A percentile compares a stretch with the other conserved stretches of the same genome.
Evolutionary conservation across 2,329 filamentous ascomycete genomes (phyloP).

Genomic region (Aspergillus sergii): DNA sequence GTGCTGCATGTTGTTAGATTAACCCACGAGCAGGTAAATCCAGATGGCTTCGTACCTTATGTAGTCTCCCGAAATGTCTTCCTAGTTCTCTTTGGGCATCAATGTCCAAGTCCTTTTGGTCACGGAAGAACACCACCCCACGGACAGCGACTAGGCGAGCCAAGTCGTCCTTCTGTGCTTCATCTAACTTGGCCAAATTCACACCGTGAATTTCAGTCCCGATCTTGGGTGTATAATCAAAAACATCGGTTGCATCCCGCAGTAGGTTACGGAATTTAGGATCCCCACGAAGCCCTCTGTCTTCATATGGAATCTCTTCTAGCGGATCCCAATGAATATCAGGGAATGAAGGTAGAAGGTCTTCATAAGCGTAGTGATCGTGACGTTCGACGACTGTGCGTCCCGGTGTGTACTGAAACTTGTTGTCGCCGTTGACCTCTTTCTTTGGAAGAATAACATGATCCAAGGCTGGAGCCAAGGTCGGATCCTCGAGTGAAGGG

Average conservation of each 20-base stretch:
- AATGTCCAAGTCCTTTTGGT: constrained; percentile 57
- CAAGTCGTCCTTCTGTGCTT: constrained; percentile 57
- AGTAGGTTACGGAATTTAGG: constrained; percentile 57
- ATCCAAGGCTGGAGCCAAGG: constrained; percentile 14
- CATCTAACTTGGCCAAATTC: constrained; percentile 53
- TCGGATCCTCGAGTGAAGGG: constrained; percentile 33
- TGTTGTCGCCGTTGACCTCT: constrained; percentile 25
- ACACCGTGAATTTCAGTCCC: constrained; percentile 57
- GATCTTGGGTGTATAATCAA: constrained; percentile 60
- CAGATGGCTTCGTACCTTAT: constrained; percentile 39
- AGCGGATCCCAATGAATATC: constrained; percentile 56
- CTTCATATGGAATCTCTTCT: constrained; percentile 52
- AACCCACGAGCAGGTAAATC: background rate
- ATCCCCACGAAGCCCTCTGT: constrained; percentile 59
- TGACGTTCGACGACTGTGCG: constrained; percentile 49
- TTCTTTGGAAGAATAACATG: constrained; percentile 25
- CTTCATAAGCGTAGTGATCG: constrained; percentile 54
- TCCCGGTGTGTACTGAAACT: constrained; percentile 52
- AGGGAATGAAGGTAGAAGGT: constrained; percentile 57
- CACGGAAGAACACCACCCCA: constrained; percentile 61
- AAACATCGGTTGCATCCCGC: constrained; percentile 55
- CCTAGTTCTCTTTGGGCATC: constrained; percentile 57
- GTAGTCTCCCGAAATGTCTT: constrained; percentile 55
- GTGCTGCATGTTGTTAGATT: constrained; percentile 37
- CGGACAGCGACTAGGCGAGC: constrained; percentile 56